Percentiles rank a stretch among this genome's conserved stretches.
These are phyloP conservation scores for Fraxinus latifolia DNA, from an alignment of 305 asterid species.

Conservation along the genomic window DNA sequence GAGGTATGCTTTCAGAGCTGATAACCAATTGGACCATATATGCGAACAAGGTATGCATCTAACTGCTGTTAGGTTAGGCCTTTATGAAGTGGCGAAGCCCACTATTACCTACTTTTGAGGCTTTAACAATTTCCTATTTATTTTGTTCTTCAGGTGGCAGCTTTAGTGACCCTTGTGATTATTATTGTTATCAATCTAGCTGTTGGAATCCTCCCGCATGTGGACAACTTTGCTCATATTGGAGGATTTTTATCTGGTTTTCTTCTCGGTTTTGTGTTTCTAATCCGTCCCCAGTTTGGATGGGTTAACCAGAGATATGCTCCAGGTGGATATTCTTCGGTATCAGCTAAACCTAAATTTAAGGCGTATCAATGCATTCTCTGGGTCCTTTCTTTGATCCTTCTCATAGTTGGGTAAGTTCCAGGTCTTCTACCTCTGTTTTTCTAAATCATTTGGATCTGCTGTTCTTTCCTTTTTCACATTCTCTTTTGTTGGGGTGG, in stretches of 20 bases:
- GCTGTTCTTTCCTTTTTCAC: background rate
- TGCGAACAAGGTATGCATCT: slow-evolving; percentile 41
- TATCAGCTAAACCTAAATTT: slow-evolving; percentile 42
- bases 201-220: slow-evolving; percentile 59
- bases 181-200: slow-evolving; percentile 49
- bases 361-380: slow-evolving; percentile 52
- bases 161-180: slow-evolving; percentile 48
- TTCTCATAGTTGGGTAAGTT: slow-evolving; percentile 48
- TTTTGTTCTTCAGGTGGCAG: slow-evolving; percentile 38
- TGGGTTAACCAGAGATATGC: slow-evolving; percentile 60
- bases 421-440: background rate
- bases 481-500: background rate
- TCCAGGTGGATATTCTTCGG: slow-evolving; percentile 27
- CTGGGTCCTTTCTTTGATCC: slow-evolving; percentile 47
- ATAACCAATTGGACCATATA: slow-evolving; percentile 57
- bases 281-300: slow-evolving; percentile 63
- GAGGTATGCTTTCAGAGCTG: slow-evolving; percentile 61
- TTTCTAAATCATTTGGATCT: background rate
- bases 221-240: slow-evolving; percentile 58
- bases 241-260: slow-evolving; percentile 63
- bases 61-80: background rate
- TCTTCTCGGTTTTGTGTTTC: slow-evolving; percentile 54
- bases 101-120: background rate
- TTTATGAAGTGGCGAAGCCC: background rate
- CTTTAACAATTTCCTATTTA: background rate